Base-by-base conservation (phyloP, 352 stramenopile species). In the Phytophthora tubulina region DNA sequence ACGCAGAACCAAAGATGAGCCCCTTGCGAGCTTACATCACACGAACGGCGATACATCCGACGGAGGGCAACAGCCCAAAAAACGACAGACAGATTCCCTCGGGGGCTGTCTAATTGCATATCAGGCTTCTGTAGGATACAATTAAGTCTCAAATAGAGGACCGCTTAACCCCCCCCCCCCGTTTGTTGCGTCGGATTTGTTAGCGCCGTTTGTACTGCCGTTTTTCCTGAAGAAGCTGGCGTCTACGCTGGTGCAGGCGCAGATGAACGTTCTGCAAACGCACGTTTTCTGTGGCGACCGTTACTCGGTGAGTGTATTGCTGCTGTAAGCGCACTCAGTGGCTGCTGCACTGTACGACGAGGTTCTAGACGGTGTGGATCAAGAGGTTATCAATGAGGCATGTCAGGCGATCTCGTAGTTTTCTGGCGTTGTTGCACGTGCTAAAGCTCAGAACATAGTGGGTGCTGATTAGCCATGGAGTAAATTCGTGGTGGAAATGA, bases 221-320 rank as follows among this genome's bases (percentile, higher is more conserved):
- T 96, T 97, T 48, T 74, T 97, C 45, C 79, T 97, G 9, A 93
- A 97, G 57, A 97, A 97, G 52, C 78, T 97, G 6, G 67, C 78
- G 33, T 87, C 86, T 49, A 94, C 80, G 2, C 85, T 93, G 50
- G 76, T 89, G 27, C 88, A 95, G 64, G 88, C 88, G 13, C 94
- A 94, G 69, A 48, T 95, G 36, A 88, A 96, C 68, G 82, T 87
- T 57, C 78, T 96, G 42, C 74, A 95, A 63, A 96, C 89, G 51
- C 76, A 95, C 49, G 89, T 93, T 41, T 94, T 93, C 61, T 96
- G 89, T 62, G 87, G 82, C 21, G 86, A 94, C 41, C 75, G 73
- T 48, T 96, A 92, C 72, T 90, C 89, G 42, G 82, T 94, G 36
- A 94, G 94, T 50, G 84, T 84, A 14, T 67, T 90, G 59, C 68